Conservation (phyloP, 140 eudicot genomes). For the Bidens hawaiensis region DNA sequence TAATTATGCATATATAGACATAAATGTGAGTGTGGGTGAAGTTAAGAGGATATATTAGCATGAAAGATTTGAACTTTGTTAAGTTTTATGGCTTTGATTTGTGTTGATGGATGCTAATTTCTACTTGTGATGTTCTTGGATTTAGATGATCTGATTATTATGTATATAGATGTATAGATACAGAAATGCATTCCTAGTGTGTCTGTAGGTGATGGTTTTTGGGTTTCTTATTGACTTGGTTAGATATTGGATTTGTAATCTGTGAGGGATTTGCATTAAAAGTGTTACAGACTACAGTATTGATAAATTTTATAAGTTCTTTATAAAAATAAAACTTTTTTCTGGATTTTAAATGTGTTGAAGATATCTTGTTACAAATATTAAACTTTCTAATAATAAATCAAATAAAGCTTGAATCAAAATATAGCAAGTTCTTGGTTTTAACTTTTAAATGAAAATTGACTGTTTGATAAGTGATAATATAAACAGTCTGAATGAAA, state of each 20-base stretch:
- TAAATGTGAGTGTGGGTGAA: background rate
- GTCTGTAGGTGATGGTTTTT: background rate
- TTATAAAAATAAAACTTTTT: background rate
- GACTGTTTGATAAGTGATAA: background rate
- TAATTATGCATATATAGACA: no score
- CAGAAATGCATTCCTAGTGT: background rate
- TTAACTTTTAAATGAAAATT: background rate
- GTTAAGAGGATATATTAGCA: no score
- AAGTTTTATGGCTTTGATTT: no score
- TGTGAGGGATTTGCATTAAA: no score
- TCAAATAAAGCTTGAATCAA: background rate
- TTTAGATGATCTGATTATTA: background rate
- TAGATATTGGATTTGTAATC: no score
- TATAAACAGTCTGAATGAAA: background rate
- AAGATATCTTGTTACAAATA: background rate
- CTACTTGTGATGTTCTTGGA: constrained; percentile 1
- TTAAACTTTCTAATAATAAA: background rate
- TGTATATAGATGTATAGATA: background rate
- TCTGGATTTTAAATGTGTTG: background rate
- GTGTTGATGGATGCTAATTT: no score
- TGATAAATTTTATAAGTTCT: background rate
- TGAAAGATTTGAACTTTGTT: no score
- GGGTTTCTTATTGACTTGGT: background rate
- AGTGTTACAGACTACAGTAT: no score
- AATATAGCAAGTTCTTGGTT: background rate